Conservation (phyloP, 73 alveolate genomes). For the Breviolum minutum region DNA sequence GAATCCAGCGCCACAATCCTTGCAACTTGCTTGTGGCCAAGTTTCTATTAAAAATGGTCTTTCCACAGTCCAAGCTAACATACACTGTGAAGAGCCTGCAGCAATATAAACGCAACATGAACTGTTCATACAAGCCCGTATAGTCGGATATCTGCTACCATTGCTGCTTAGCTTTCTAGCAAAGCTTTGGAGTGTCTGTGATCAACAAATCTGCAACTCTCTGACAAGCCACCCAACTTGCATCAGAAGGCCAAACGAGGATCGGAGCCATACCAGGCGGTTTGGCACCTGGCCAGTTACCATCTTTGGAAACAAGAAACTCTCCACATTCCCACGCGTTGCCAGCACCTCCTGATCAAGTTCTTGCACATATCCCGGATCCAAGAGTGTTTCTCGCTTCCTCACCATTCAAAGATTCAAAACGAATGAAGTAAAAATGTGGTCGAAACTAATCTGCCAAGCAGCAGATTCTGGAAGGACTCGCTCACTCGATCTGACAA, state of each 20-base stretch:
- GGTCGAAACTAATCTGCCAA: background rate
- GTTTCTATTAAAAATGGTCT: conserved; percentile 79
- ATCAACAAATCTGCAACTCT: background rate
- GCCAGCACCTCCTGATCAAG: conserved; percentile 26
- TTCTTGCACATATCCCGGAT: conserved; percentile 55
- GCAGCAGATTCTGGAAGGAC: conserved; percentile 28
- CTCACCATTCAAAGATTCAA: background rate
- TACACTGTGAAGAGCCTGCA: conserved; percentile 38
- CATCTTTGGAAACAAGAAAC: background rate
- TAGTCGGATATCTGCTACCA: background rate
- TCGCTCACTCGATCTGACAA: background rate
- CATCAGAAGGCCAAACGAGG: conserved; percentile 65
- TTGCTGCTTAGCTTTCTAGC: background rate
- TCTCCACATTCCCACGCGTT: background rate
- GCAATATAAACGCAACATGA: no score
- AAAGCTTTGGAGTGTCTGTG: background rate
- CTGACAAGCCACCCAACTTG: conserved; percentile 3
- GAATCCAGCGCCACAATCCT: background rate
- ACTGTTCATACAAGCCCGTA: background rate
- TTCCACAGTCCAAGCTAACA: conserved; percentile 89
- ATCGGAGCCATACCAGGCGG: conserved; percentile 56
- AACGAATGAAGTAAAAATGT: background rate
- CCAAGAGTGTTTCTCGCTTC: conserved; percentile 64
- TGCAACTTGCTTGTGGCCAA: background rate
- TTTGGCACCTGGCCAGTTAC: conserved; percentile 15